Percentiles rank a stretch among this genome's conserved stretches.
These are phyloP conservation scores for Xeromyces bisporus DNA, from an alignment of 495 filamentous ascomycete species.

Conservation along the genomic window DNA sequence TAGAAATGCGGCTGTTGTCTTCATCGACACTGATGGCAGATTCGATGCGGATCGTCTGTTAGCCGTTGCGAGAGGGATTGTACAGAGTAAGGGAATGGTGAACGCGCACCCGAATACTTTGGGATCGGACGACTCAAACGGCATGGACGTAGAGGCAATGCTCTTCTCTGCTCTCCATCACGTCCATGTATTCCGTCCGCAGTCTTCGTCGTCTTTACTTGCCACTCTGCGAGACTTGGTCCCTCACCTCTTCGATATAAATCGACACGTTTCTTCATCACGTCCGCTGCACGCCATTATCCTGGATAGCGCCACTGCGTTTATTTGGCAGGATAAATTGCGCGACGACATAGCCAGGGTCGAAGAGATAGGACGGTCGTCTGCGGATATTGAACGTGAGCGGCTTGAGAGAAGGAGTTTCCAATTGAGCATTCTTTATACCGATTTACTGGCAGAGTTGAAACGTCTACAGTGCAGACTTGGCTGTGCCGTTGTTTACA, in stretches of 20 bases:
- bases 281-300: slow-evolving; percentile 32
- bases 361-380: slow-evolving; percentile 20
- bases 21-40: slow-evolving; percentile 52
- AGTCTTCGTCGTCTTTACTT: slow-evolving; percentile 33
- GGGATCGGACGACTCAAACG: slow-evolving; percentile 4
- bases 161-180: slow-evolving; percentile 24
- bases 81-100: slow-evolving; percentile 3
- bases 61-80: slow-evolving; percentile 16
- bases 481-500: slow-evolving; percentile 25
- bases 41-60: slow-evolving; percentile 46
- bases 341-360: slow-evolving; percentile 28
- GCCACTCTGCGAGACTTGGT: slow-evolving; percentile 32
- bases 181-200: slow-evolving; percentile 38
- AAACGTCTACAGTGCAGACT: slow-evolving; percentile 21
- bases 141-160: slow-evolving; percentile 11
- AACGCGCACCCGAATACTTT: background rate
- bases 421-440: slow-evolving; percentile 19
- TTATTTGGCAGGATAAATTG: slow-evolving; percentile 39
- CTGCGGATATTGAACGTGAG: slow-evolving; percentile 15
- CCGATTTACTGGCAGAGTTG: slow-evolving; percentile 16
- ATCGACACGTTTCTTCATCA: slow-evolving; percentile 29
- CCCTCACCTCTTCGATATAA: slow-evolving; percentile 33
- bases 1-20: slow-evolving; percentile 41
- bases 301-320: slow-evolving; percentile 38
- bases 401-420: slow-evolving; percentile 17